Evolutionary conservation across 2,329 filamentous ascomycete species (phyloP), one percentile per base, ranked within the genome.

Genomic region (Zymoseptoria crescenta): DNA sequence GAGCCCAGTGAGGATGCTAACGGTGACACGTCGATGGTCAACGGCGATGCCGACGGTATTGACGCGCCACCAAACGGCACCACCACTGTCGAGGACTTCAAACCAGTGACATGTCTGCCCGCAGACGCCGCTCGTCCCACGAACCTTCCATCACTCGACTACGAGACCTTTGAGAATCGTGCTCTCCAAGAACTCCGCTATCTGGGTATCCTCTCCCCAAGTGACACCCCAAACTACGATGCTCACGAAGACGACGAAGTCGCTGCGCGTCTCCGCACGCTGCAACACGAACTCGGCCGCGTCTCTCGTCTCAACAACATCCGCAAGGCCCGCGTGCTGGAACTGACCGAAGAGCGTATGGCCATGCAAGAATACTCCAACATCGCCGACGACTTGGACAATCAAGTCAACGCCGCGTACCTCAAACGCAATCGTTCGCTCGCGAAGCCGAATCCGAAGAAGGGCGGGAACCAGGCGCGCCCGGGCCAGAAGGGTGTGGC

Each of bases 311-410:
- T 89, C 74, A 99, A 99, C 73, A 93, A 92, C 48, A 91, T 93
- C 4, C 88, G 91, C 63, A 97, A 97, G 75, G 82, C 90, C 6
- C 85, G 92, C 2, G 80, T 99, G 9, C 85, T 90, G 1, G 92
- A 96, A 45, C 81, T 96, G 28, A 90, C 94, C 7, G 88, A 91
- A 67, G 92, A 96, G 72, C 87, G 91, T 65, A 93, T 99, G 84
- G 94, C 94, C 0, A 87, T 94, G 76, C 94, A 99, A 72, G 94
- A 99, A 73, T 99, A 96, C 78, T 88, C 87, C 73, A 96, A 91
- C 58, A 99, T 99, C 67, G 87, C 95, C 55, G 94, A 99, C 72
- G 94, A 99, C 73, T 85, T 99, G 21, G 94, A 99, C 78, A 86
- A 87, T 49, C 94, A 97, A 72, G 91, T 97, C 49, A 92, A 97